These are phyloP conservation scores for Cladosporium sp. DNA, from an alignment of 2,329 filamentous ascomycete species.

Conservation along the genomic window DNA sequence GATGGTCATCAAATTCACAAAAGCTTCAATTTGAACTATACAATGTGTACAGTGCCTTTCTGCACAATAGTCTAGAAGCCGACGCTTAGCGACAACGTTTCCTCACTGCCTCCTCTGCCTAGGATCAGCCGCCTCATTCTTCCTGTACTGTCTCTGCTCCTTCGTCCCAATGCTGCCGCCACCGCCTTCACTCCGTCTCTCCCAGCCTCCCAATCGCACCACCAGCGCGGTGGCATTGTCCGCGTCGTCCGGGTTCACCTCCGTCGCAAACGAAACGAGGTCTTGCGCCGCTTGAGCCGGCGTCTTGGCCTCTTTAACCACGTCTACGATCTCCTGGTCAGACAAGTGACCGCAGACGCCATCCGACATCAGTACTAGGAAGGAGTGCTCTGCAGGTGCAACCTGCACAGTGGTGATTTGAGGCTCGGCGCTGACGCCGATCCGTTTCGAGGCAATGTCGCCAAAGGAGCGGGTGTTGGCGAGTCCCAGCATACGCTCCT, in stretches of 20 bases:
- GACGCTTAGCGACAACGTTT: too few species aligned
- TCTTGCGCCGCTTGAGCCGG: slow-evolving; percentile 78
- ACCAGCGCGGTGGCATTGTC: slow-evolving; percentile 64
- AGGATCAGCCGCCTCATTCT: slow-evolving; percentile 76
- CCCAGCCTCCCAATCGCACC: slow-evolving; percentile 61
- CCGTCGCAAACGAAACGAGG: slow-evolving; percentile 82
- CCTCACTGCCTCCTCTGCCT: slow-evolving; percentile 56
- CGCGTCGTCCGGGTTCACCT: slow-evolving; percentile 63
- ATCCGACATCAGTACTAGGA: slow-evolving; percentile 83
- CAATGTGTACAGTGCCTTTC: too few species aligned
- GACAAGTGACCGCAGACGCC: slow-evolving; percentile 80
- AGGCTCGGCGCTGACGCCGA: slow-evolving; percentile 91
- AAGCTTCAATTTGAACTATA: too few species aligned
- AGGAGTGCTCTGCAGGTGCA: slow-evolving; percentile 78
- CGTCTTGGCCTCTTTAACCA: slow-evolving; percentile 88
- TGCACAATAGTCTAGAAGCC: too few species aligned
- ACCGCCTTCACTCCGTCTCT: slow-evolving; percentile 74
- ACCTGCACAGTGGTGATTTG: slow-evolving; percentile 79
- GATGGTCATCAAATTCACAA: too few species aligned
- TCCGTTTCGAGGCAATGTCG: slow-evolving; percentile 84
- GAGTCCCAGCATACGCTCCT: slow-evolving; percentile 88
- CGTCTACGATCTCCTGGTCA: slow-evolving; percentile 94
- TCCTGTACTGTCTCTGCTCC: slow-evolving; percentile 81
- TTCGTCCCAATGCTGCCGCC: slow-evolving; percentile 86
- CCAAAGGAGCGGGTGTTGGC: slow-evolving; percentile 95